Conservation (phyloP, 176 grass and related monocot species). For the Pontederia crassipes region DNA sequence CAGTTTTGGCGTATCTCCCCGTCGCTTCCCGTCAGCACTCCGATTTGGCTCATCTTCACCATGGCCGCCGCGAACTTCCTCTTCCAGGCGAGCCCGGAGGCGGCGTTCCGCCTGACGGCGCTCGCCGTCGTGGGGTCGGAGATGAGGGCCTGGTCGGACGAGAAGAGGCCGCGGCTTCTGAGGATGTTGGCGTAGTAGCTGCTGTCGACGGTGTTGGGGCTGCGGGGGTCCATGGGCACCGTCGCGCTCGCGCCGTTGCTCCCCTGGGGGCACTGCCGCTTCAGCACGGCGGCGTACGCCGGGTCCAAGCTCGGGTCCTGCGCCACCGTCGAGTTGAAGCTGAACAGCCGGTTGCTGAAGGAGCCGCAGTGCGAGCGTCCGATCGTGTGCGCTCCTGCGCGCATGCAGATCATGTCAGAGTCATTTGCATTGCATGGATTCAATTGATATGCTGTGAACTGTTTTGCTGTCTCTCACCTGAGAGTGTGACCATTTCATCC, state of each 20-base stretch:
- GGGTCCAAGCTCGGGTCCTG: slow-evolving; percentile 33
- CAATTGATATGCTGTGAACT: too few relatives aligned
- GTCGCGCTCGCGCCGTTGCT: slow-evolving; percentile 8
- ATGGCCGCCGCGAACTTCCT: slow-evolving; percentile 43
- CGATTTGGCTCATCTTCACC: slow-evolving; percentile 45
- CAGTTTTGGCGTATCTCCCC: slow-evolving; percentile 47
- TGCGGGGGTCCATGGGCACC: slow-evolving; percentile 38
- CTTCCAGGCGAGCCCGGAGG: slow-evolving; percentile 24
- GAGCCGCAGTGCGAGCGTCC: slow-evolving; percentile 45
- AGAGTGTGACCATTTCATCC: slow-evolving; percentile 57
- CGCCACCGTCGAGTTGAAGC: slow-evolving; percentile 21
- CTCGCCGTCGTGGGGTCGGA: slow-evolving; percentile 30
- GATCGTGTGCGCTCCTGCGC: slow-evolving; percentile 45
- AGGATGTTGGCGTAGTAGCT: slow-evolving; percentile 34
- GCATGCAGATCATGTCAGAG: not conserved
- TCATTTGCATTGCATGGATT: too few relatives aligned
- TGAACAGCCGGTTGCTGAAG: slow-evolving; percentile 34
- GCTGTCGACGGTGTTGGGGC: slow-evolving; percentile 26
- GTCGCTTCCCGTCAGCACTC: slow-evolving; percentile 36
- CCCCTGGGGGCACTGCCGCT: slow-evolving; percentile 20
- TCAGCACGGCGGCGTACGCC: slow-evolving; percentile 20
- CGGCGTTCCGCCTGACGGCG: slow-evolving; percentile 34
- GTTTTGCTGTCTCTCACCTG: slow-evolving; percentile 21
- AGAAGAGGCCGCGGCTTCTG: slow-evolving; percentile 32
- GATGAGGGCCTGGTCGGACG: slow-evolving; percentile 47